Conservation (phyloP, 208 protist genomes). For the Cochliopodium minus region DNA sequence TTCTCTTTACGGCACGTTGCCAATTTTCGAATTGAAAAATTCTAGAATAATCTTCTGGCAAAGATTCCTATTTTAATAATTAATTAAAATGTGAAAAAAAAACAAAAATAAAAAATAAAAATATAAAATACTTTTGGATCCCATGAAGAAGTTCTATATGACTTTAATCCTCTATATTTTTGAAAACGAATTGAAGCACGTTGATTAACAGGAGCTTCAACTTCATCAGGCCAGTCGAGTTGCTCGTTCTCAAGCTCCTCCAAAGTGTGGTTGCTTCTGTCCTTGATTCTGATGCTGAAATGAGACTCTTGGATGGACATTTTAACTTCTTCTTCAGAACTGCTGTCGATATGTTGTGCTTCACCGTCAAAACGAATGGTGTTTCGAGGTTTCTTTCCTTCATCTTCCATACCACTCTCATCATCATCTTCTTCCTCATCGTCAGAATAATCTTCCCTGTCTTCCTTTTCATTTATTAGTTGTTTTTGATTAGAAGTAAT, state of each 20-base stretch:
- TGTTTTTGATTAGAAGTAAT: not conserved
- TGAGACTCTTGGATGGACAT: not conserved
- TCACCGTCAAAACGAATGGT: slow-evolving; percentile 12
- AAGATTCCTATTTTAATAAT: no score
- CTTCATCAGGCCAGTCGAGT: slow-evolving; percentile 50
- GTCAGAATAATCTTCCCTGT: slow-evolving; percentile 10
- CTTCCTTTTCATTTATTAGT: not conserved
- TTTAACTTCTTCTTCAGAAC: slow-evolving; percentile 10
- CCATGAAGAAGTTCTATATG: slow-evolving; percentile 43
- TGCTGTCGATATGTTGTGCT: slow-evolving; percentile 9
- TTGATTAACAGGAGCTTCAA: slow-evolving; percentile 37
- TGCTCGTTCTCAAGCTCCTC: slow-evolving; percentile 31
- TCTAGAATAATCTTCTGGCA: slow-evolving; percentile 48
- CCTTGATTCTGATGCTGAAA: not conserved
- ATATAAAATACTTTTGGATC: no score
- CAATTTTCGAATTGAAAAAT: slow-evolving; percentile 57
- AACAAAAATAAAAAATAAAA: no score
- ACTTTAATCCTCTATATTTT: slow-evolving; percentile 43
- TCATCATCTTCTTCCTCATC: slow-evolving; percentile 20
- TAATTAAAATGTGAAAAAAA: no score
- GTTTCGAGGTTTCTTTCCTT: no score
- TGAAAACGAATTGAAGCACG: slow-evolving; percentile 35
- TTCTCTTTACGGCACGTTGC: slow-evolving; percentile 21
- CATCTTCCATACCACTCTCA: slow-evolving; percentile 16
- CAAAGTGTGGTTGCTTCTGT: slow-evolving; percentile 18